Percentiles rank a stretch among this genome's conserved stretches.
Conservation (phyloP, 1,284 basidiomycete species). For the Athelia psychrophila region DNA sequence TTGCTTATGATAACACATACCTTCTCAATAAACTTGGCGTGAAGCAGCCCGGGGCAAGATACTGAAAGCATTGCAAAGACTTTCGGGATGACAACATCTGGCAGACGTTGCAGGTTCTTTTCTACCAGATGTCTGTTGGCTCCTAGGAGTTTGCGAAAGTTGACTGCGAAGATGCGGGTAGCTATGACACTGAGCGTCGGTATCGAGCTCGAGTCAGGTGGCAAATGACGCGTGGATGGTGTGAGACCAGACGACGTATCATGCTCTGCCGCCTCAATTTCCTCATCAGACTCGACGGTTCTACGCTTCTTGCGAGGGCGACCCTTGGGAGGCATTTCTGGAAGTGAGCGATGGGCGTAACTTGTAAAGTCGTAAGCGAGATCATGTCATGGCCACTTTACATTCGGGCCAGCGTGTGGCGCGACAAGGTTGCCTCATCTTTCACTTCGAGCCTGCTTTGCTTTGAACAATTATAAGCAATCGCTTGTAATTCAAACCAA, state of each 20-base stretch:
- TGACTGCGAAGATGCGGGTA: slow-evolving; percentile 47
- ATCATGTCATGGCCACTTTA: too few relatives aligned
- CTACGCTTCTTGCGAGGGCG: too few relatives aligned
- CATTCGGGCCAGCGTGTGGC: too few relatives aligned
- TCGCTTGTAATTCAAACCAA: too few relatives aligned
- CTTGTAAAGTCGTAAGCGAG: too few relatives aligned
- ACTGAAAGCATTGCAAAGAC: slow-evolving; percentile 49
- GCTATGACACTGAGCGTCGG: slow-evolving; percentile 49
- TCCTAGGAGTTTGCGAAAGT: slow-evolving; percentile 41
- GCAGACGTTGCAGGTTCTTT: slow-evolving; percentile 42
- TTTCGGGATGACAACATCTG: slow-evolving; percentile 48
- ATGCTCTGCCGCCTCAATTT: slow-evolving; percentile 28
- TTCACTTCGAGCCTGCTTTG: too few relatives aligned
- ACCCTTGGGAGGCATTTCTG: too few relatives aligned
- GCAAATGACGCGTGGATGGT: slow-evolving; percentile 42
- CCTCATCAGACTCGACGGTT: slow-evolving; percentile 32
- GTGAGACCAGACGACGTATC: slow-evolving; percentile 48
- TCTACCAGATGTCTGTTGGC: slow-evolving; percentile 9
- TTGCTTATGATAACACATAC: slow-evolving; percentile 29
- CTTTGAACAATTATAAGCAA: too few relatives aligned
- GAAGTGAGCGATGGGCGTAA: too few relatives aligned
- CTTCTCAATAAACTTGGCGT: slow-evolving; percentile 51
- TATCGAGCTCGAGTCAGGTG: slow-evolving; percentile 23
- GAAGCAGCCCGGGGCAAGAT: slow-evolving; percentile 47
- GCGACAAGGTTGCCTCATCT: too few relatives aligned